phyloP scores from a whole-genome alignment of 2,329 filamentous ascomycete genomes.

The Pezicula radicicola region DNA sequence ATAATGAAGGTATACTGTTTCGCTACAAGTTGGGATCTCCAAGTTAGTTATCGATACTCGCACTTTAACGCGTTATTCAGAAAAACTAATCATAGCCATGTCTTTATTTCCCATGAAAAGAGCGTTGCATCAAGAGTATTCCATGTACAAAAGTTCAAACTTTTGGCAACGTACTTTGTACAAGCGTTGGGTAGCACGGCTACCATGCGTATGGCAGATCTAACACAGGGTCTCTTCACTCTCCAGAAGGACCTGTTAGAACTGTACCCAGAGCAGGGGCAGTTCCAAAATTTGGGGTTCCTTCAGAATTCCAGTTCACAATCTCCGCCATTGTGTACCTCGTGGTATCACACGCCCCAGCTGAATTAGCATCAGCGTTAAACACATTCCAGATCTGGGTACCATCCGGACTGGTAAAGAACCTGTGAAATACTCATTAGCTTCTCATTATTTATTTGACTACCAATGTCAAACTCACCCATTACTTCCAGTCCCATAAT shows the following conservation, averaged over 20 bases:
- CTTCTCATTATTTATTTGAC: not conserved
- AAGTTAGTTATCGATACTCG: too few species aligned
- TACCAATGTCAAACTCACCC: slow-evolving; percentile 22
- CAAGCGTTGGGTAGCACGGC: too few species aligned
- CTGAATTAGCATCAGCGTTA: slow-evolving; percentile 47
- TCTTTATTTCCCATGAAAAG: too few species aligned
- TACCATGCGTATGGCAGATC: too few species aligned
- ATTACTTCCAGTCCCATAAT: slow-evolving; percentile 47
- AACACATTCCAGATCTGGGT: slow-evolving; percentile 53
- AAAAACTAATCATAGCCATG: too few species aligned
- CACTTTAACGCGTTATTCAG: too few species aligned
- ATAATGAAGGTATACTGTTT: too few species aligned
- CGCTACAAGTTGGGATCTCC: too few species aligned
- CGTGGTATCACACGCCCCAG: slow-evolving; percentile 49
- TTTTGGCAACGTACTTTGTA: too few species aligned
- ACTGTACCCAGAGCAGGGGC: slow-evolving; percentile 27
- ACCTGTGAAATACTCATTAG: slow-evolving; percentile 31
- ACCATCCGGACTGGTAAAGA: slow-evolving; percentile 54
- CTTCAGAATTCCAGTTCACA: slow-evolving; percentile 46
- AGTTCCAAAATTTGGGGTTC: slow-evolving; percentile 48
- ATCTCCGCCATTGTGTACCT: slow-evolving; percentile 52
- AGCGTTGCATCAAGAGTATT: too few species aligned
- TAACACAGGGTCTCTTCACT: slow-evolving; percentile 12
- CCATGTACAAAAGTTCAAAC: too few species aligned
- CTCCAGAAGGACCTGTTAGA: slow-evolving; percentile 32